Base-by-base conservation (phyloP, 1,284 basidiomycete genomes). In the Cystobasidium sp. region DNA sequence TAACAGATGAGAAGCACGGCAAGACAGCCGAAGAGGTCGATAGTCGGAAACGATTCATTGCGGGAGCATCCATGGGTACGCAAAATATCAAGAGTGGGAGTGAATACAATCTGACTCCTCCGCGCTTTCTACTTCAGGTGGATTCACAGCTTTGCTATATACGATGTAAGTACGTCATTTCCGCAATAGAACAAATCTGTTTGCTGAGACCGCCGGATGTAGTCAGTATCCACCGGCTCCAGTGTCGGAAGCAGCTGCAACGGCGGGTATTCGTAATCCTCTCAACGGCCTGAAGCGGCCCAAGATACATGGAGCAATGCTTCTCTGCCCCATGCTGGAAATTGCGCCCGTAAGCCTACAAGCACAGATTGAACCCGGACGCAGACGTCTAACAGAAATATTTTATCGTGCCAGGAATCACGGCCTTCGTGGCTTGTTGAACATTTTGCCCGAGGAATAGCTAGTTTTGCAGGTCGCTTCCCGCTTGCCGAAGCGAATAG, bases 291-390 rank as follows among this genome's bases (percentile, higher is more conserved):
- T 64, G 59, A 62, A 55, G 24, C 68, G 74, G 44, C 78, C 78
- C 4, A 73, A 75, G 49, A 73, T 80, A 24, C 39, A 71, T 1
- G 79, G 79, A 16, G 77, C 76, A 0, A 24, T 79, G 20, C 75
- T 80, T 70, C 75, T 80, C 3, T 80, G 78, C 43, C 79, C 79
- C 0, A 80, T 80, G 79, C 67, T 80, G 24, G 51, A 64, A 24
- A 75, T 75, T 12, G 56, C 74, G 14, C 67, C 67, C 1, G 70
- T 73, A 53, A 44, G 68, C 53, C 24, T 3, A 46, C 14, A 18
- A 18, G 14, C 37, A 16, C 20, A n/a, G 14, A 31, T 22, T 14
- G 31, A 31, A 31, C 31, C 31, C 31, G 5, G 5, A 1, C 31
- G 31, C 31, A 31, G 31, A 31, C 5, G 39, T 20, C 56, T 39